A percentile compares a stretch with the other conserved stretches of the same genome.
These are phyloP conservation scores for Corynascus novoguineensis DNA, from an alignment of 495 filamentous ascomycete genomes.

Conservation along the genomic window DNA sequence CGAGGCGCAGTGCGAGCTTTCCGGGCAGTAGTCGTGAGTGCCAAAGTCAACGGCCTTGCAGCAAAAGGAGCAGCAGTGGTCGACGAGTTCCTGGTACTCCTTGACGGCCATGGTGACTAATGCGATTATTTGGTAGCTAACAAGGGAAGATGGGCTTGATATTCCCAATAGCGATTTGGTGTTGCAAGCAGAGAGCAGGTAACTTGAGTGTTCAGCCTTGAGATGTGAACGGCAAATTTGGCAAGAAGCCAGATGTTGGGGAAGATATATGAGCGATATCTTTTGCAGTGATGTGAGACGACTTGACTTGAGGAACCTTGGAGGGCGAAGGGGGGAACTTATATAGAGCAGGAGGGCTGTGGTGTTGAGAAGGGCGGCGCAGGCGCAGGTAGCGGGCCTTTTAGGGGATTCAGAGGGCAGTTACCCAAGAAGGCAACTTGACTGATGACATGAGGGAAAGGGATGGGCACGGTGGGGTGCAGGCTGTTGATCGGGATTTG, in stretches of 20 bases:
- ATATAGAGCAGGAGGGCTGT: constrained; percentile 6
- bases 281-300: neutral
- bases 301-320: neutral
- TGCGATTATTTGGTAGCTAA: constrained; percentile 1
- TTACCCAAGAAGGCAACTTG: neutral
- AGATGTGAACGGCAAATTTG: neutral
- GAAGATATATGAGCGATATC: neutral
- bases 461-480: constrained; percentile 6
- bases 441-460: constrained; percentile 6
- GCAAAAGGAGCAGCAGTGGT: constrained; percentile 50
- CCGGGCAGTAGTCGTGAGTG: constrained; percentile 48
- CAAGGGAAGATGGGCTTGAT: neutral
- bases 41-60: constrained; percentile 50
- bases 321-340: neutral
- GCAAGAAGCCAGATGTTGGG: neutral
- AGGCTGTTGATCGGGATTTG: constrained; percentile 6
- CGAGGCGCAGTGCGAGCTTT: constrained; percentile 37
- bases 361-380: constrained; percentile 3
- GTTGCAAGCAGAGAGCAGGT: neutral
- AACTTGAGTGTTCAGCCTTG: neutral
- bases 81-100: constrained; percentile 42
- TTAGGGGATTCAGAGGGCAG: constrained; percentile 3
- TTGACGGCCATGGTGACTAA: constrained; percentile 40
- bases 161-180: neutral
- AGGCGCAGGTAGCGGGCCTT: neutral